These are phyloP conservation scores for Solanum okadae DNA, from an alignment of 257 asterid genomes.

Conservation along the genomic window DNA sequence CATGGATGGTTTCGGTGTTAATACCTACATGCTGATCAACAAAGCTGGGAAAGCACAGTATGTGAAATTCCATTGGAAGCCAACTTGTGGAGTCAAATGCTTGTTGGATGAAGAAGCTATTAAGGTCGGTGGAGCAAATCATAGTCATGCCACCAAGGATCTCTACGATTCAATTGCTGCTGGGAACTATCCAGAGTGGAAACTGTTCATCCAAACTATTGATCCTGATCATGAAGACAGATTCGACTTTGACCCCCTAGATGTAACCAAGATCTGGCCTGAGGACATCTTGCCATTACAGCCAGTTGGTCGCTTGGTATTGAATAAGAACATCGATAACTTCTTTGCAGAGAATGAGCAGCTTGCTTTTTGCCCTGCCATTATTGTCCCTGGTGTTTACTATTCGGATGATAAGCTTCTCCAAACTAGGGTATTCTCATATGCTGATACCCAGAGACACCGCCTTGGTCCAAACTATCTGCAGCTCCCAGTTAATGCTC, in stretches of 20 bases:
- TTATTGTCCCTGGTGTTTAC: slow-evolving; percentile 38
- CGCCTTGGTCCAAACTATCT: slow-evolving; percentile 49
- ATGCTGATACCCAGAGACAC: slow-evolving; percentile 41
- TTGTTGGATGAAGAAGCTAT: slow-evolving; percentile 73
- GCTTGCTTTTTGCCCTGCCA: slow-evolving; percentile 46
- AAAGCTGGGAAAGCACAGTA: slow-evolving; percentile 79
- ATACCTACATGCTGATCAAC: slow-evolving; percentile 80
- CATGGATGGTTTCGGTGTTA: slow-evolving; percentile 94
- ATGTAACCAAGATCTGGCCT: slow-evolving; percentile 94
- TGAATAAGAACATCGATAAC: slow-evolving; percentile 89
- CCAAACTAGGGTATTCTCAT: slow-evolving; percentile 37
- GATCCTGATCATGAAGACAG: slow-evolving; percentile 84
- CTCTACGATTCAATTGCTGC: slow-evolving; percentile 85
- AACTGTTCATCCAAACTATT: slow-evolving; percentile 76
- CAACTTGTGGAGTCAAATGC: slow-evolving; percentile 91
- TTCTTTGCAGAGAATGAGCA: slow-evolving; percentile 48
- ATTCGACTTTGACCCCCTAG: slow-evolving; percentile 95
- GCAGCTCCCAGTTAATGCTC: slow-evolving; percentile 47
- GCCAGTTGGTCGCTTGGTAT: slow-evolving; percentile 94
- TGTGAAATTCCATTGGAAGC: slow-evolving; percentile 97
- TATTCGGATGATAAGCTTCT: slow-evolving; percentile 43
- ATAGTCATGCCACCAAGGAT: slow-evolving; percentile 96
- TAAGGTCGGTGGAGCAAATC: slow-evolving; percentile 82
- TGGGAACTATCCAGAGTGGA: slow-evolving; percentile 96
- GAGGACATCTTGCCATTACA: slow-evolving; percentile 88